Conservation (phyloP, 1,284 basidiomycete genomes). For the Puccinia hordei region DNA sequence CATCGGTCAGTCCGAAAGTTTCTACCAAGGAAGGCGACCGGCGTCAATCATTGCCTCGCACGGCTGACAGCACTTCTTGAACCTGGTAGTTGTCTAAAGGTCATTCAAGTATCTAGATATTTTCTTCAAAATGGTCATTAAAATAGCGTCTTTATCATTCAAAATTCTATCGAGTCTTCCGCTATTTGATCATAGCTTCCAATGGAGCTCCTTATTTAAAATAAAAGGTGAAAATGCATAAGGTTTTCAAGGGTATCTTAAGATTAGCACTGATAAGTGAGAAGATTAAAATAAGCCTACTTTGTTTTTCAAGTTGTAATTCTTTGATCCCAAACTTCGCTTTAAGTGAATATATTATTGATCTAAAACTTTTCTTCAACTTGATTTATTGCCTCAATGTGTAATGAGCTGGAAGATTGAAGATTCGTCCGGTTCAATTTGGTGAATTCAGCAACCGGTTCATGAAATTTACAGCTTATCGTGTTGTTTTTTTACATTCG, state of each 20-base stretch:
- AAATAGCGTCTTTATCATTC: not conserved
- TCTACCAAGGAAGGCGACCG: not conserved
- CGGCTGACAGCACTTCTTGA: not conserved
- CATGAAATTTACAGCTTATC: too few species aligned
- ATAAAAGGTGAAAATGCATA: too few species aligned
- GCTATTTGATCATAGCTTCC: constrained; percentile 41
- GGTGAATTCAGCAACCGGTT: too few species aligned
- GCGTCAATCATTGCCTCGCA: constrained; percentile 17
- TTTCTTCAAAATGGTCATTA: not conserved
- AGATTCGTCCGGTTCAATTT: too few species aligned
- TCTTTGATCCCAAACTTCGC: constrained; percentile 9
- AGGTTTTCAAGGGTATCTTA: too few species aligned
- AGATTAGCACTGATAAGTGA: too few species aligned
- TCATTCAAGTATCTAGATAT: not conserved
- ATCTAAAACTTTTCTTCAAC: too few species aligned
- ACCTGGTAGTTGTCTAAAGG: not conserved
- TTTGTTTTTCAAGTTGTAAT: constrained; percentile 17
- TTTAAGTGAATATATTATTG: constrained; percentile 35
- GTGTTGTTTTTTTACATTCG: too few species aligned
- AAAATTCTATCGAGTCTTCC: constrained; percentile 52
- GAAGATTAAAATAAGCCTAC: not conserved
- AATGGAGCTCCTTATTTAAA: too few species aligned
- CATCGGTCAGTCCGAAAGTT: constrained; percentile 44
- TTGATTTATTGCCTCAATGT: too few species aligned
- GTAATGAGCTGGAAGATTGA: too few species aligned